A percentile compares a stretch with the other conserved stretches of the same genome.
phyloP scores from a whole-genome alignment of 257 asterid species.

The Solanum medicagineum region DNA sequence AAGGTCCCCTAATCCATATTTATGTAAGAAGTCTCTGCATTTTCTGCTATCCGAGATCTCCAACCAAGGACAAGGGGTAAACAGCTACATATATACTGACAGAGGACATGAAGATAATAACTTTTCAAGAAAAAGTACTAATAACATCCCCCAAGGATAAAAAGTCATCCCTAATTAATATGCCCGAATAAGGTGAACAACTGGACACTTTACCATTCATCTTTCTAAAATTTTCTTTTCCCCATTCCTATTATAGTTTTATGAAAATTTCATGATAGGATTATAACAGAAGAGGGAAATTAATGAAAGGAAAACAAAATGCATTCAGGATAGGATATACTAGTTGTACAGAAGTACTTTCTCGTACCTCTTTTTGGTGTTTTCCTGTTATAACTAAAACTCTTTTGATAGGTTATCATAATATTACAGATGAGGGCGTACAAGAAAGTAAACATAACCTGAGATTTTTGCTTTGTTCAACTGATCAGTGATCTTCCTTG shows the following conservation, averaged over 20 bases:
- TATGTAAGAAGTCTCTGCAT: neutral
- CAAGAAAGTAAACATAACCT: constrained; percentile 28
- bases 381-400: neutral
- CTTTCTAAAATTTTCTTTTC: neutral
- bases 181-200: neutral
- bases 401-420: neutral
- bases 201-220: neutral
- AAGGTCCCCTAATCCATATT: neutral
- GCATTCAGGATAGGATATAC: neutral
- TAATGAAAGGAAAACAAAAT: neutral
- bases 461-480: constrained; percentile 55
- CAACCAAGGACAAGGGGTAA: neutral
- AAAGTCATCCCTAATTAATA: neutral
- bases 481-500: constrained; percentile 47
- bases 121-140: neutral
- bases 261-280: neutral
- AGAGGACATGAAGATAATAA: neutral
- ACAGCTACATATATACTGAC: neutral
- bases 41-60: neutral
- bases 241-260: neutral
- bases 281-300: too few relatives aligned
- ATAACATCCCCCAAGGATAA: neutral
- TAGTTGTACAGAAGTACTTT: neutral
- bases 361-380: neutral
- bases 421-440: neutral